Conservation (phyloP, 768 basidiomycete species). For the Russula vinacea region DNA sequence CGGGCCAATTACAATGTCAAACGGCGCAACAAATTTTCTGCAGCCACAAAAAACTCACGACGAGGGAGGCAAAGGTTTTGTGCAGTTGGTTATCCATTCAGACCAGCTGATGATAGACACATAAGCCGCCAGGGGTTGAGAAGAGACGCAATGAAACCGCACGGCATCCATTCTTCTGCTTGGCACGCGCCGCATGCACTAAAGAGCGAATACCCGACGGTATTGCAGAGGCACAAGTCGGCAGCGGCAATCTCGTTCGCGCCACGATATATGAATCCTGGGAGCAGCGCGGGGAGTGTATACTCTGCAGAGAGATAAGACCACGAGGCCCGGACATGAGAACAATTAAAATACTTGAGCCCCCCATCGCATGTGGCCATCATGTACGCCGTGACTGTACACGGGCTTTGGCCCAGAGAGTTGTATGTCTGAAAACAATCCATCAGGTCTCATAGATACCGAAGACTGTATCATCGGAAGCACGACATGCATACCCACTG, state of each 20-base stretch:
- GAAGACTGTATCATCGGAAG: too few relatives aligned
- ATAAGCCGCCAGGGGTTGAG: background rate
- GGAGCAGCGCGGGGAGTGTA: too few relatives aligned
- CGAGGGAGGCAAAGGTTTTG: background rate
- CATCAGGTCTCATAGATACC: too few relatives aligned
- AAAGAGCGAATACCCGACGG: background rate
- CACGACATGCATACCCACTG: too few relatives aligned
- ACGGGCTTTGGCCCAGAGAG: too few relatives aligned
- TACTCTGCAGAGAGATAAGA: too few relatives aligned
- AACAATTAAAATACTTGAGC: too few relatives aligned
- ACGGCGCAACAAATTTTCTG: background rate
- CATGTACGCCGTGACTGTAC: too few relatives aligned
- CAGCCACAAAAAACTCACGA: background rate
- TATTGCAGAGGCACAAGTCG: slow-evolving; percentile 12
- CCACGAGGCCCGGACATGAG: too few relatives aligned
- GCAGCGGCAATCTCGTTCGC: background rate
- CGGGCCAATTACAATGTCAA: background rate
- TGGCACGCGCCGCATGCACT: slow-evolving; percentile 17
- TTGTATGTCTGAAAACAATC: too few relatives aligned
- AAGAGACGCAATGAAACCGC: background rate
- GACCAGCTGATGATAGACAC: background rate
- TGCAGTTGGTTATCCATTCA: background rate
- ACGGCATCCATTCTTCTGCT: background rate
- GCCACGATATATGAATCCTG: background rate
- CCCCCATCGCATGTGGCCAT: too few relatives aligned